Evolutionary conservation across 208 protist species (phyloP).

Genomic region (Endotrypanum monterogeii): DNA sequence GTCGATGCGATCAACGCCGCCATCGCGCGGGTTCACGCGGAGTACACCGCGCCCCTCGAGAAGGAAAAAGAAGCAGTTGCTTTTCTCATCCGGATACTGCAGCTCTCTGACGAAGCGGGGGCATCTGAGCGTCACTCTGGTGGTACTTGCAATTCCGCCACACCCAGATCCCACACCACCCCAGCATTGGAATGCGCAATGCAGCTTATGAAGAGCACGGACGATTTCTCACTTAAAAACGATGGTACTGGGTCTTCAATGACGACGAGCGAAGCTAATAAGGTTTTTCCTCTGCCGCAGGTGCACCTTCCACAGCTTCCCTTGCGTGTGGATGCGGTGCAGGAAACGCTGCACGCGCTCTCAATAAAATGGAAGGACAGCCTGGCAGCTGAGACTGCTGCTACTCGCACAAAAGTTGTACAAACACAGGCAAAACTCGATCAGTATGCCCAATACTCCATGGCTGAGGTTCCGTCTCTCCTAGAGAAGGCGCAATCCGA

Average conservation of each 20-base stretch:
- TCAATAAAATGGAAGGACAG: slow-evolving; percentile 6
- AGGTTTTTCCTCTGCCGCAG: not conserved
- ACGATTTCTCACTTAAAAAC: not conserved
- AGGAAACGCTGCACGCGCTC: slow-evolving; percentile 7
- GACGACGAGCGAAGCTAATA: not conserved
- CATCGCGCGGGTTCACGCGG: slow-evolving; percentile 9
- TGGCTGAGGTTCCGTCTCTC: slow-evolving; percentile 38
- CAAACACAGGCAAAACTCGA: slow-evolving; percentile 42
- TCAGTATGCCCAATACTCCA: slow-evolving; percentile 57
- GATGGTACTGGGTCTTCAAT: not conserved
- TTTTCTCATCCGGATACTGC: slow-evolving; percentile 36
- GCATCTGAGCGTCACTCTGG: not conserved
- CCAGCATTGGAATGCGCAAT: slow-evolving; percentile 15
- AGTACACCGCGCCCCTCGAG: slow-evolving; percentile 3
- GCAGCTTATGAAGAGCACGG: not conserved
- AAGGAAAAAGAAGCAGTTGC: slow-evolving; percentile 6
- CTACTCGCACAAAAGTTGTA: not conserved
- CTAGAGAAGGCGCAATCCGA: slow-evolving; percentile 33
- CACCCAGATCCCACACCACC: slow-evolving; percentile 8
- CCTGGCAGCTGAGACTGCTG: slow-evolving; percentile 4
- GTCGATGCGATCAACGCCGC: slow-evolving; percentile 12
- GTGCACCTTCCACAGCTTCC: slow-evolving; percentile 17
- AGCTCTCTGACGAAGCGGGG: slow-evolving; percentile 27
- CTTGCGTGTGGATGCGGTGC: slow-evolving; percentile 1
- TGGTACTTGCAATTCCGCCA: not conserved